Evolutionary conservation across 768 basidiomycete species (phyloP).

Genomic region (Leccinellum rugosiceps): DNA sequence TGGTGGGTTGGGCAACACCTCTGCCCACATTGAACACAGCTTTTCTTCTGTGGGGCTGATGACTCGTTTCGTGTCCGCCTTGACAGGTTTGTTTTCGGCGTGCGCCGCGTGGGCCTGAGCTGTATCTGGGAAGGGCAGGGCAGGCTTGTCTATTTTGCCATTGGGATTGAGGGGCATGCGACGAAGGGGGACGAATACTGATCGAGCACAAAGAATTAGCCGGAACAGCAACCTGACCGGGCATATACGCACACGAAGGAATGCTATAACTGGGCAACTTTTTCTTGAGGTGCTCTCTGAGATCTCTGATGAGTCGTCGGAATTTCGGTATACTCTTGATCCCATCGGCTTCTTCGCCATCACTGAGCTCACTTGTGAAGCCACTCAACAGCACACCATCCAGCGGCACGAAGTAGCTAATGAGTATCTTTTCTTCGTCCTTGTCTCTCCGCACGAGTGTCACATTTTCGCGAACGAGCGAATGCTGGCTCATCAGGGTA

Average conservation of each 20-base stretch:
- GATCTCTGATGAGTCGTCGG: conserved; percentile 84
- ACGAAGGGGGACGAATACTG: conserved; percentile 90
- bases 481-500: conserved; percentile 90
- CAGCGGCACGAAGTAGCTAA: conserved; percentile 95
- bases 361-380: conserved; percentile 63
- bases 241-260: conserved; percentile 66
- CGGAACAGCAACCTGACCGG: not conserved
- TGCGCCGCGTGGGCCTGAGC: conserved; percentile 50
- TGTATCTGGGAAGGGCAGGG: conserved; percentile 97
- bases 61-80: conserved; percentile 34
- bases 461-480: conserved; percentile 94
- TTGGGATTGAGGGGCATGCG: conserved; percentile 99
- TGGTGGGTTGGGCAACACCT: conserved; percentile 75
- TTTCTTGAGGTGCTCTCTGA: conserved; percentile 93
- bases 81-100: conserved; percentile 37
- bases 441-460: conserved; percentile 96
- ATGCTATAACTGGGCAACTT: conserved; percentile 95
- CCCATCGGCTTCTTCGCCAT: conserved; percentile 49
- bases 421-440: conserved; percentile 98
- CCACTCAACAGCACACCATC: conserved; percentile 63
- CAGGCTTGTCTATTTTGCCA: conserved; percentile 98
- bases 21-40: conserved; percentile 82
- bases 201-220: conserved; percentile 1
- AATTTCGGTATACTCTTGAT: conserved; percentile 81
- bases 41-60: conserved; percentile 72